Base-by-base conservation (phyloP, 2,329 filamentous ascomycete genomes). In the Fusarium abutilonis region DNA sequence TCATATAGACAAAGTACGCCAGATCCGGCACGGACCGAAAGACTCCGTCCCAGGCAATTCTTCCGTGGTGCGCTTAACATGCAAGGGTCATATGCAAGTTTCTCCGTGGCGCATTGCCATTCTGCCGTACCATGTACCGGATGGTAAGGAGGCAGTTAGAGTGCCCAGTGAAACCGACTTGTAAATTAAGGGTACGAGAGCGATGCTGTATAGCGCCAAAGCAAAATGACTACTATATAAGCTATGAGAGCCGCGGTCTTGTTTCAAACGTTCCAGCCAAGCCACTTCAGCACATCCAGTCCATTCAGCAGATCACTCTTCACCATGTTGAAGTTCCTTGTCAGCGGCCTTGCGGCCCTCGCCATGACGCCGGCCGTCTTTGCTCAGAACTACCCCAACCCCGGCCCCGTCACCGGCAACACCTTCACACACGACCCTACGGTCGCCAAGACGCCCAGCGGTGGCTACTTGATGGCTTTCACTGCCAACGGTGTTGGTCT, bases 371-470 rank as follows among this genome's bases (percentile, higher is more conserved):
- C 34, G 39, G 50, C 39, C 31, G 62, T 47, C 42, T 52, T 32
- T 32, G 28, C 50, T 34, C 40, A 41, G 10, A 23, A 23, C 21
- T 44, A 56, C 31, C 46, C 42, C 15, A 58, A 58, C 45, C 72
- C 72, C 1, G 72, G 72, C 3, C 39, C 47, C 0, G 70, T 74
- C 40, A 59, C 57, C 0, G 72, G 72, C 29, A 67, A 63, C 40
- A 67, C 63, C 42, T 57, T 59, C n/a, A 61, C 71, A 32, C 72
- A 74, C 45, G 72, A 74, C 28, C 72, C 72, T 1, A 63, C 71
- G 0, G 64, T 74, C 1, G 70, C 71, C 55, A 74, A 74, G 59
- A 72, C 56, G 3, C 58, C 69, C 0, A 49, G 60, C n/a, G 71
- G 70, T 32, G 59, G 61, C 4, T 74, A 74, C 49, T 7, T 74